Percentiles rank a stretch among this genome's conserved stretches.
These are phyloP conservation scores for Myrmaecium sp. DNA, from an alignment of 2,329 filamentous ascomycete species.

Conservation along the genomic window DNA sequence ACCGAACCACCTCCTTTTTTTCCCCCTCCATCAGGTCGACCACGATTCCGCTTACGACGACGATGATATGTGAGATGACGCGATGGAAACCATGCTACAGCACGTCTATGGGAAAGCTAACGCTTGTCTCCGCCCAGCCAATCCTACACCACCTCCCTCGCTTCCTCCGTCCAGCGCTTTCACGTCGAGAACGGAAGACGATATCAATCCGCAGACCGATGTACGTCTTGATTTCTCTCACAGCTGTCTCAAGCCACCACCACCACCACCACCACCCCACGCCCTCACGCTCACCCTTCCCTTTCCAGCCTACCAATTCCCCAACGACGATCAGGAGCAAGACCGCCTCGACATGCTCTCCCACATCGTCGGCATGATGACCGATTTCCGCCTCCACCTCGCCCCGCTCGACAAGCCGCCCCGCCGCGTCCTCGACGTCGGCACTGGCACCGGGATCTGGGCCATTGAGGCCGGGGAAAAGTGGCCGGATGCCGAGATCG, in stretches of 20 bases:
- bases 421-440: conserved; percentile 10
- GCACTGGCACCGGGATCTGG: conserved; percentile 15
- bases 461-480: conserved; percentile 10
- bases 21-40: no score
- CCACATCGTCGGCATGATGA: conserved; percentile 15
- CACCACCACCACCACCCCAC: conserved; percentile 12
- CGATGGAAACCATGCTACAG: no score
- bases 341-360: conserved; percentile 5
- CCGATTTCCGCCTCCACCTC: conserved; percentile 13
- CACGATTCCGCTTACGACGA: no score
- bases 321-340: conserved; percentile 4
- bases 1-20: no score
- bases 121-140: no score
- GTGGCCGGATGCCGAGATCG: conserved; percentile 12
- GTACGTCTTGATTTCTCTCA: not conserved
- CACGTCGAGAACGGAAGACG: conserved; percentile 10
- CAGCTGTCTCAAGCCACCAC: conserved; percentile 8
- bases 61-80: no score
- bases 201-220: no score
- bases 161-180: conserved; percentile 5
- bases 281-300: conserved; percentile 14
- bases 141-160: no score
- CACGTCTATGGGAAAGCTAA: no score
- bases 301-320: no score
- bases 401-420: conserved; percentile 6